A percentile compares a stretch with the other conserved stretches of the same genome.
phyloP scores from a whole-genome alignment of 2,329 filamentous ascomycete genomes.

The Hymenoscyphus occultus region DNA sequence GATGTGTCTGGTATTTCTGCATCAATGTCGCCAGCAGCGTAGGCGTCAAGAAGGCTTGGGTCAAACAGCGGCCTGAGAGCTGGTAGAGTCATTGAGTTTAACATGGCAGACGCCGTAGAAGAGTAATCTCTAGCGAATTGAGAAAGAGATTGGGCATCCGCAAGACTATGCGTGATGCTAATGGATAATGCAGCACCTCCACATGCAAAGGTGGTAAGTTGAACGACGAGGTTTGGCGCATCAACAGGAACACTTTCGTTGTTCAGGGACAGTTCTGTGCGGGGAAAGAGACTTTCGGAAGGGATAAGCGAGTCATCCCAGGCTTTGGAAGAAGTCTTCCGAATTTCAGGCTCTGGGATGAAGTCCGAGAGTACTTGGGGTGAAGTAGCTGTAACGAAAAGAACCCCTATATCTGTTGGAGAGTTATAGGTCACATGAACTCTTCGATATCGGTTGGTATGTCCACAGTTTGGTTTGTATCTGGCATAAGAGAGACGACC shows the following conservation, averaged over 20 bases:
- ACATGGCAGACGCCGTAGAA: constrained; percentile 28
- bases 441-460: constrained; percentile 38
- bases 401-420: constrained; percentile 42
- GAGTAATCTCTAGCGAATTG: constrained; percentile 45
- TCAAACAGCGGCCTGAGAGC: constrained; percentile 39
- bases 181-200: constrained; percentile 43
- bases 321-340: constrained; percentile 29
- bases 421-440: constrained; percentile 39
- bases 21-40: constrained; percentile 35
- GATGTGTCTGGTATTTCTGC: constrained; percentile 29
- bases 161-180: constrained; percentile 44
- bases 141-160: constrained; percentile 44
- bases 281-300: constrained; percentile 37
- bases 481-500: constrained; percentile 41
- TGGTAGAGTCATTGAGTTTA: constrained; percentile 14
- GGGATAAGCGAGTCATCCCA: constrained; percentile 39
- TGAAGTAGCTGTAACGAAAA: constrained; percentile 38
- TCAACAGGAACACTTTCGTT: constrained; percentile 13
- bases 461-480: constrained; percentile 27
- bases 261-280: constrained; percentile 37
- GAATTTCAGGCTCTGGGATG: constrained; percentile 32
- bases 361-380: constrained; percentile 33
- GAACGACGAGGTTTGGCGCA: constrained; percentile 37
- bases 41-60: constrained; percentile 40
- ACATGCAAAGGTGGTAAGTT: constrained; percentile 42